Evolutionary conservation across 305 asterid genomes (phyloP).

Genomic region (Solanum hybrid): DNA sequence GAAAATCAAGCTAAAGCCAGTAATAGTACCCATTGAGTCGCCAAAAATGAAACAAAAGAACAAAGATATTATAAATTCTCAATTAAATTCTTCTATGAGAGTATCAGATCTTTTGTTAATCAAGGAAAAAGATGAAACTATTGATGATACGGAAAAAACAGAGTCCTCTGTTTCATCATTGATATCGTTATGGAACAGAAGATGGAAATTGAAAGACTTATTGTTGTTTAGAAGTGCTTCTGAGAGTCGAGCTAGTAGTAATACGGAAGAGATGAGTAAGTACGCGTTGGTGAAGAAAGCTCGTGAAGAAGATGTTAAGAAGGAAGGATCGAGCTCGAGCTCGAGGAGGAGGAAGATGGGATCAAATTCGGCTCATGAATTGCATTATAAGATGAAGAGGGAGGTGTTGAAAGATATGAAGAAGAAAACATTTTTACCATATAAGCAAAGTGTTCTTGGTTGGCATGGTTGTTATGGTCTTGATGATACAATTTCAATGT

Average conservation of each 20-base stretch:
- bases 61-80: slow-evolving; percentile 23
- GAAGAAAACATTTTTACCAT: slow-evolving; percentile 34
- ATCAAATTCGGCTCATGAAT: slow-evolving; percentile 39
- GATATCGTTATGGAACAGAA: slow-evolving; percentile 46
- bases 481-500: not conserved
- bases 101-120: slow-evolving; percentile 41
- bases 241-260: slow-evolving; percentile 43
- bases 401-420: slow-evolving; percentile 23
- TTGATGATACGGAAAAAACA: not conserved
- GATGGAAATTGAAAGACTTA: slow-evolving; percentile 73
- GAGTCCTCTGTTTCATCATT: slow-evolving; percentile 7
- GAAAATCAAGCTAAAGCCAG: slow-evolving; percentile 34
- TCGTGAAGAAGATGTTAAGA: slow-evolving; percentile 24
- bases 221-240: slow-evolving; percentile 81
- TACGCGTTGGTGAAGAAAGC: slow-evolving; percentile 26
- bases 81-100: slow-evolving; percentile 8
- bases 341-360: slow-evolving; percentile 16
- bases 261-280: slow-evolving; percentile 30
- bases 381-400: slow-evolving; percentile 24
- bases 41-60: slow-evolving; percentile 11
- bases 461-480: slow-evolving; percentile 30
- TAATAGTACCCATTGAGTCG: slow-evolving; percentile 30
- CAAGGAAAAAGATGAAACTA: slow-evolving; percentile 26
- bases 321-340: slow-evolving; percentile 29
- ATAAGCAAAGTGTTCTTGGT: slow-evolving; percentile 18